Evolutionary conservation across 768 basidiomycete species (phyloP), one percentile per base, ranked within the genome.

Genomic region (Mycena alexandri): DNA sequence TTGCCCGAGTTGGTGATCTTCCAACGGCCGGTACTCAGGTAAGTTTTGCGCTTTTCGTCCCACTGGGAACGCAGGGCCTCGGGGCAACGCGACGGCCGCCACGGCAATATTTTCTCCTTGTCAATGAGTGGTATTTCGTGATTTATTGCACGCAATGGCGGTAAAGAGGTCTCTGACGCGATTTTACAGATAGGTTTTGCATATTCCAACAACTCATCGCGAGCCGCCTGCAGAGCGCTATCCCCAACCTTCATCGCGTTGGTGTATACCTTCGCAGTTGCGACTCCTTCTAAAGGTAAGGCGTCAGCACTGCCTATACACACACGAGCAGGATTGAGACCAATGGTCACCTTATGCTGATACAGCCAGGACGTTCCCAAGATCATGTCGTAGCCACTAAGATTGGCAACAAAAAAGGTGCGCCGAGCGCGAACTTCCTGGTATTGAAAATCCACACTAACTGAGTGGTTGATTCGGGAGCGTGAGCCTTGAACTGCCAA

Each of bases 51-150:
- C 48, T 61, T 61, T 11, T 51, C 47, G 25, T 38, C 60, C 60
- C 60, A 61, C 17, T 51, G 48, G 41, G 47, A 9, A 11, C 60
- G 22, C 56, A 75, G 21, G 11, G 70, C 41, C 36, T 71, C 72
- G 64, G 52, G 52, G 9, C 52, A 53, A 10, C 52, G 33, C n/a
- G 52, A 53, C 13, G 52, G 52, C 4, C 52, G 61, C 69, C 72
- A 75, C 5, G 71, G 51, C 21, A 76, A 73, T 0, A 67, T 62
- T 14, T 74, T 74, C 5, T 67, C 24, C 34, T 72, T 67, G 42
- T 78, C 74, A 19, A 77, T 75, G 14, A 78, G 44, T 6, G 72
- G 76, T 5, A 77, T 77, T 0, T 52, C 57, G 33, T 77, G 76
- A 21, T 77, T 78, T 25, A 78, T 75, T 8, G 60, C 71, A 3